Percentiles rank a stretch among this genome's conserved stretches.
Evolutionary conservation across 352 stramenopile species (phyloP).

Genomic region (Peronospora destructor): DNA sequence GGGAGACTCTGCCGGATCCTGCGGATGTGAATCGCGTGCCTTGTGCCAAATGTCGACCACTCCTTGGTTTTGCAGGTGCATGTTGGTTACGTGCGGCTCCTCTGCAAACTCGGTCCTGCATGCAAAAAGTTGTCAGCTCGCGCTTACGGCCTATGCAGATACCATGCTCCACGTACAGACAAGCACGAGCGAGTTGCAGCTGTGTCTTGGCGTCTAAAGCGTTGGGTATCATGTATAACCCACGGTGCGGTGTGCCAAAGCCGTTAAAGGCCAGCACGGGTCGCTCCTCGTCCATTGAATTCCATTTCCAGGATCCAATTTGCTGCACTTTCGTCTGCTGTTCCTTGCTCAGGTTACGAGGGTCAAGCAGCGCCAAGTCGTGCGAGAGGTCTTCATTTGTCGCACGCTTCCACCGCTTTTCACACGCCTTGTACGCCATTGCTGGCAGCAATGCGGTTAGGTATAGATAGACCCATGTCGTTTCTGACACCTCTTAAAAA

Average conservation of each 20-base stretch:
- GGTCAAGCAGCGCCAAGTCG: conserved; percentile 40
- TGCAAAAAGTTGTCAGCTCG: conserved; percentile 8
- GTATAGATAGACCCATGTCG: too few relatives aligned
- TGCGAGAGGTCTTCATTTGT: conserved; percentile 19
- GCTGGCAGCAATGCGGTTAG: too few relatives aligned
- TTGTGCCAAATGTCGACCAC: conserved; percentile 46
- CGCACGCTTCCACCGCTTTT: conserved; percentile 70
- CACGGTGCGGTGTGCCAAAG: conserved; percentile 39
- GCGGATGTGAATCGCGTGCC: conserved; percentile 29
- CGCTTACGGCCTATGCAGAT: not conserved
- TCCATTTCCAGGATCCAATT: conserved; percentile 38
- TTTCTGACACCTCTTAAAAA: too few relatives aligned
- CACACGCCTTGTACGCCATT: conserved; percentile 51
- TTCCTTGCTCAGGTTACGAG: conserved; percentile 25
- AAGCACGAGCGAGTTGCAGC: conserved; percentile 44
- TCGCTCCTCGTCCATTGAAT: conserved; percentile 13
- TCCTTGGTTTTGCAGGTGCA: conserved; percentile 58
- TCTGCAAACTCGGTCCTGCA: conserved; percentile 62
- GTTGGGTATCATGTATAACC: conserved; percentile 63
- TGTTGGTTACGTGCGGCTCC: conserved; percentile 68
- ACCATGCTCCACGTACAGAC: conserved; percentile 37
- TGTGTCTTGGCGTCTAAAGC: conserved; percentile 46
- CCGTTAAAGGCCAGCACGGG: conserved; percentile 48
- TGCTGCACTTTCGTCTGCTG: conserved; percentile 27
- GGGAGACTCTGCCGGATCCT: conserved; percentile 33